Conservation (phyloP, 225 moss, liverwort and hornwort species). For the Sphagnum tenellum region DNA sequence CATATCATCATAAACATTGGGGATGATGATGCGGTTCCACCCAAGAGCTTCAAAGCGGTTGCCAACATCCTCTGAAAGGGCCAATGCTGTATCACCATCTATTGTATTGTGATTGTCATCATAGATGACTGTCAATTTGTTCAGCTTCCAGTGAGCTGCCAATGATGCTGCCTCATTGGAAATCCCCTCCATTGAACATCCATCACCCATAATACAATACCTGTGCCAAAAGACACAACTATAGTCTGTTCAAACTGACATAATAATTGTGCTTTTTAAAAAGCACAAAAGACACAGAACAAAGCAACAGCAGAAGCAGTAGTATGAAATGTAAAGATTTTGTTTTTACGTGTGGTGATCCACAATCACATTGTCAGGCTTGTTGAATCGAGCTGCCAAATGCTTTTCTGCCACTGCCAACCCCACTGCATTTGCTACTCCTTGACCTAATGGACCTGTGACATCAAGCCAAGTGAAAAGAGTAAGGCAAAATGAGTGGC, state of each 20-base stretch:
- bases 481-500: too few relatives aligned
- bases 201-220: slow-evolving; percentile 81
- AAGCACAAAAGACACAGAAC: not conserved
- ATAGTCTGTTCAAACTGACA: too few relatives aligned
- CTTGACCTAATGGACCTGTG: slow-evolving; percentile 72
- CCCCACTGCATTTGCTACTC: slow-evolving; percentile 79
- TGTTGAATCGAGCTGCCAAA: slow-evolving; percentile 63
- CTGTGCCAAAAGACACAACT: slow-evolving; percentile 12
- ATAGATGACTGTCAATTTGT: slow-evolving; percentile 66
- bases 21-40: slow-evolving; percentile 51
- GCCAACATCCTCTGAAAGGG: slow-evolving; percentile 58
- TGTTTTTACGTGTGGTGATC: slow-evolving; percentile 59
- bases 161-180: slow-evolving; percentile 72
- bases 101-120: slow-evolving; percentile 78
- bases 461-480: not conserved
- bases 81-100: slow-evolving; percentile 45
- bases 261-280: not conserved
- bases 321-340: too few relatives aligned
- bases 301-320: not conserved
- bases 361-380: slow-evolving; percentile 45
- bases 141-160: slow-evolving; percentile 60
- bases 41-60: slow-evolving; percentile 53
- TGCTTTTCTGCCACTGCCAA: slow-evolving; percentile 72
- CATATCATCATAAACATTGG: slow-evolving; percentile 47
- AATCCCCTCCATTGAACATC: slow-evolving; percentile 84